Base-by-base conservation (phyloP, 1,284 basidiomycete genomes). In the Leccinum cinnamomeum region DNA sequence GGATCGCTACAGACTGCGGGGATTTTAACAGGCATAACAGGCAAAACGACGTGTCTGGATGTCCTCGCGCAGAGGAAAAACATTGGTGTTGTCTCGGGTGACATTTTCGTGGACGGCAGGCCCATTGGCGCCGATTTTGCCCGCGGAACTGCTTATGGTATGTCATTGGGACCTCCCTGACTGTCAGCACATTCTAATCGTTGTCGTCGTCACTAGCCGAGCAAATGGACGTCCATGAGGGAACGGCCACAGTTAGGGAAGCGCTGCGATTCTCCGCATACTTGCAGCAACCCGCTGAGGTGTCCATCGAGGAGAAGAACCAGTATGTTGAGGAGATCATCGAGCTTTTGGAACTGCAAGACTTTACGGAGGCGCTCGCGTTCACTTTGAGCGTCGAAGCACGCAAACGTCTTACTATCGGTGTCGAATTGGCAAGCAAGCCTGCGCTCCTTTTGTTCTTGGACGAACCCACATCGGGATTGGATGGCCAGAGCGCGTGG, bases 201-300 rank as follows among this genome's bases (percentile, higher is more conserved):
- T 4, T 25, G 53, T 62, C 18, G 7, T 51, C 16, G 7, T n/a
- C 23, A 20, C 41, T 44, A 92, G 91, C 90, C 39, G 90, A 94
- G 71, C 93, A 95, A 77, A 89, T 91, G 84, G 94, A 96, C 70
- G 88, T 91, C 2, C 94, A 96, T 74, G 92, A 94, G 75, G 89
- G 75, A 63, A 94, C 91, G 11, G 86, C 93, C 12, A 91, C 91
- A 12, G 91, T 97, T 51, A 89, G 95, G 23, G 95, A 97, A 73
- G 94, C 95, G 2, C 82, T 97, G 71, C 84, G 89, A 12, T 97
- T 97, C 81, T 93, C 90, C 8, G 95, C 95, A 0, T 86, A 94
- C 72, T 83, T 97, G 25, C 87, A 95, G n/a, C 95, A 97, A 72
- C 91, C 94, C 2, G 81, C 83, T 2, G 78, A 84, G 57, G 82